Percentiles rank a stretch among this genome's conserved stretches.
Conservation (phyloP, 768 basidiomycete species). For the Mycena galopus region DNA sequence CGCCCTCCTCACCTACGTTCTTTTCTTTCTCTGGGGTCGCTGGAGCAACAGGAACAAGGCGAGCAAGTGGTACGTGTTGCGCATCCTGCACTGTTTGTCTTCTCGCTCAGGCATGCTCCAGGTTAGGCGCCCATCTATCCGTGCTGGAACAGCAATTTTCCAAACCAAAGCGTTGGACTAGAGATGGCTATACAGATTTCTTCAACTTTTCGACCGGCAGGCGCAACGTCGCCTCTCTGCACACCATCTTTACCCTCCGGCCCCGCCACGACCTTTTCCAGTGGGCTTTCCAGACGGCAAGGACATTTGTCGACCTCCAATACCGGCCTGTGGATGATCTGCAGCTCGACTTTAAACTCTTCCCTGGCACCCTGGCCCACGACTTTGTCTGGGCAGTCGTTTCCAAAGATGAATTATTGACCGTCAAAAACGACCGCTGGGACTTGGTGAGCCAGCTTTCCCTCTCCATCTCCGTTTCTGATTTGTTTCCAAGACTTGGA, state of each 20-base stretch:
- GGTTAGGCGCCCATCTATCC: conserved; percentile 70
- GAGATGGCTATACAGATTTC: conserved; percentile 84
- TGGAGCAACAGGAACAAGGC: conserved; percentile 70
- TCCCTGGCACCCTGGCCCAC: conserved; percentile 58
- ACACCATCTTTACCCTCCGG: conserved; percentile 81
- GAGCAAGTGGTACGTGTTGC: conserved; percentile 70
- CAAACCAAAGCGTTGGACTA: conserved; percentile 66
- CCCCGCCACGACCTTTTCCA: conserved; percentile 90
- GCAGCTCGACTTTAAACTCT: conserved; percentile 84
- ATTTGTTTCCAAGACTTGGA: conserved; percentile 73
- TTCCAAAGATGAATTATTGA: conserved; percentile 80
- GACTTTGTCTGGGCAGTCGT: conserved; percentile 90
- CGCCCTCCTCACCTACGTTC: conserved; percentile 68
- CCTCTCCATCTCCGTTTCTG: background rate
- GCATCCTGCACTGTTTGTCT: conserved; percentile 28
- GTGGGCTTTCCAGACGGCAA: conserved; percentile 68
- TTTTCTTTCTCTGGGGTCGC: conserved; percentile 71
- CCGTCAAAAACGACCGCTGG: conserved; percentile 82
- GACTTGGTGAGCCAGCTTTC: conserved; percentile 73
- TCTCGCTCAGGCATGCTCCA: conserved; percentile 46
- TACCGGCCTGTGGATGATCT: conserved; percentile 79
- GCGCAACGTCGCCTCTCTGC: conserved; percentile 80
- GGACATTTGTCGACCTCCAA: conserved; percentile 81
- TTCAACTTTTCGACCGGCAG: conserved; percentile 92
- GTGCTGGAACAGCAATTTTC: conserved; percentile 83